Conservation (phyloP, 257 asterid genomes). For the Solanum pimpinellifolium region DNA sequence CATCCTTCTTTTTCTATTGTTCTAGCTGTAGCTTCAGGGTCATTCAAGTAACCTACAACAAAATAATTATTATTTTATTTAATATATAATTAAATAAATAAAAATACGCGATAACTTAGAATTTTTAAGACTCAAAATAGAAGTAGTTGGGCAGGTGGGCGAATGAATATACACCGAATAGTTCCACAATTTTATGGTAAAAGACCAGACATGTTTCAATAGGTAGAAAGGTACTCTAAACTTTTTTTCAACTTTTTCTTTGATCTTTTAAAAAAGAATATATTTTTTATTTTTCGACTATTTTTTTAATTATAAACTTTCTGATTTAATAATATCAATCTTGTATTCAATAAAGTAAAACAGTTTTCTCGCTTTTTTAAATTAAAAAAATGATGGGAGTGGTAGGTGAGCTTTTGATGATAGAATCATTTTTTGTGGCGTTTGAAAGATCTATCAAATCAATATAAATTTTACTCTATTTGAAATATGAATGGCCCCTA, state of each 20-base stretch:
- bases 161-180: background rate
- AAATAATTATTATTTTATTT: background rate
- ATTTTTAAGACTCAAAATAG: background rate
- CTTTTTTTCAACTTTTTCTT: too few relatives aligned
- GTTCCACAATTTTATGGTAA: background rate
- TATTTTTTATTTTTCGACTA: background rate
- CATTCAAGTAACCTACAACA: constrained; percentile 62
- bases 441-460: background rate
- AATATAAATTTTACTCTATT: background rate
- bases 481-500: background rate
- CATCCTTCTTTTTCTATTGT: constrained; percentile 87
- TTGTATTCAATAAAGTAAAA: background rate
- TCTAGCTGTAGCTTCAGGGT: constrained; percentile 43
- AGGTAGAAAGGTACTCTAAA: background rate
- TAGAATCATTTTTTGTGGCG: background rate
- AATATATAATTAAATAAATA: background rate
- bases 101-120: background rate
- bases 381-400: background rate
- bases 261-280: too few relatives aligned
- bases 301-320: too few relatives aligned
- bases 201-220: background rate
- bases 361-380: too few relatives aligned
- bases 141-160: background rate
- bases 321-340: too few relatives aligned
- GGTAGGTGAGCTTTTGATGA: background rate